Base-by-base conservation (phyloP, 1,284 basidiomycete genomes). In the Sporisorium graminicola region DNA sequence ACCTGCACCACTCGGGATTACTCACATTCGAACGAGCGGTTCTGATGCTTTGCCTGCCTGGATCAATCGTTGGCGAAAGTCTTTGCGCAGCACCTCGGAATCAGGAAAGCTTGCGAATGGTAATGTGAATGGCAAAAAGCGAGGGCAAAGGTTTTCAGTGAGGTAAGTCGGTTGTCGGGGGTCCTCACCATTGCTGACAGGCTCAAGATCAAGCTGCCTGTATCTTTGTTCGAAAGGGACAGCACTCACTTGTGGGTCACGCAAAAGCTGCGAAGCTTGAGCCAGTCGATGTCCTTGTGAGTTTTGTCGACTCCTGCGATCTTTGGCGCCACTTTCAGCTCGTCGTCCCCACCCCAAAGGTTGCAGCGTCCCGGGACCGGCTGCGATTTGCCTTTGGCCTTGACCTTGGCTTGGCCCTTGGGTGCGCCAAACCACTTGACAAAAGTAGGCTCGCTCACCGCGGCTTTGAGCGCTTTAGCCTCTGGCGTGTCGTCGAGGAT, bases 271-370 rank as follows among this genome's bases (percentile, higher is more conserved):
- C 94, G 90, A 74, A 93, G 91, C 85, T 93, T 94, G 72, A 96
- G 86, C 61, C 95, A 86, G 82, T 94, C 93, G 70, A 95, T 95
- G 82, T 95, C 92, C 86, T 91, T 92, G 74, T 96, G 94, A 22
- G 88, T 88, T 86, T 94, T 95, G 61, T 90, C 90, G n/a, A 94
- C 86, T 0, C 94, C 94, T 6, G 52, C 40, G 35, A 75, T 75
- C 54, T 75, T 75, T 14, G 73, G 73, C 13, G 73, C 73, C 3
- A 95, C 90, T 82, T 89, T 94, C 82, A 90, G 89, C 55, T 90
- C 86, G 62, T 87, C 84, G 35, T 92, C 91, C 51, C 91, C 89
- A 5, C 89, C 87, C 79, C 90, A 88, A 1, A 90, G 90, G 50
- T 87, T 88, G 1, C 68, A 58, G 16, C 58, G 58, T 37, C 62